phyloP scores from a whole-genome alignment of 345 rosid species.

The Gossypium anomalum region DNA sequence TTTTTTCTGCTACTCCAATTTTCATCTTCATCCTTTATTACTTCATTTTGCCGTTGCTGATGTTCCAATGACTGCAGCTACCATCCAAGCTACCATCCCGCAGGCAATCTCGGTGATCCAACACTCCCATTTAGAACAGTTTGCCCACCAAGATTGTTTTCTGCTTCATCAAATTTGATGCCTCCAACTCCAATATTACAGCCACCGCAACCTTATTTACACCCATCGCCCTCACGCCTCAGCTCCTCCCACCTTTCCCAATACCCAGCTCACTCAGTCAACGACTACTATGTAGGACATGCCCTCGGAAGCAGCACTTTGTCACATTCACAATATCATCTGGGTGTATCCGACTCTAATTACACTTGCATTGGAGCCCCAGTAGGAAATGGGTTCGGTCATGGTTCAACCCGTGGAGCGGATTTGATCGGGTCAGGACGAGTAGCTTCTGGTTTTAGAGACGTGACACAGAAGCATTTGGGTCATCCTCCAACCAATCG shows the following conservation, averaged over 20 bases:
- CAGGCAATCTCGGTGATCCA: conserved; percentile 46
- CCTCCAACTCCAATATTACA: conserved; percentile 35
- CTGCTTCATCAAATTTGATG: conserved; percentile 42
- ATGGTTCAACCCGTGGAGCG: conserved; percentile 23
- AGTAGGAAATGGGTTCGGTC: conserved; percentile 33
- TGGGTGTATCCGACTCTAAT: conserved; percentile 18
- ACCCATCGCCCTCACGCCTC: conserved; percentile 46
- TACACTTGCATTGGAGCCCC: conserved; percentile 36
- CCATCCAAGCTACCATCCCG: conserved; percentile 46
- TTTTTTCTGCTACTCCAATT: no score
- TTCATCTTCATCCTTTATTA: not conserved
- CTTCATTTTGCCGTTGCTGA: not conserved
- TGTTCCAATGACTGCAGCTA: conserved; percentile 33
- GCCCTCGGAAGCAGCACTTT: conserved; percentile 36
- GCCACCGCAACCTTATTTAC: conserved; percentile 39
- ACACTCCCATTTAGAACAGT: conserved; percentile 47
- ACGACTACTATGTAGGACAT: conserved; percentile 61
- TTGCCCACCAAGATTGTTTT: conserved; percentile 46
- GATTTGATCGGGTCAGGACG: conserved; percentile 26
- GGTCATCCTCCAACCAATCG: conserved; percentile 48
- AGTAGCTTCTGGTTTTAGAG: conserved; percentile 30
- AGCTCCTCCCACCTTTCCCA: conserved; percentile 37
- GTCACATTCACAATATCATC: conserved; percentile 31
- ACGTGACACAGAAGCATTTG: conserved; percentile 37
- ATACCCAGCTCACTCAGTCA: conserved; percentile 28